Evolutionary conservation across 2,329 filamentous ascomycete species (phyloP), one percentile per base, ranked within the genome.

Genomic region (Verticillium longisporum): DNA sequence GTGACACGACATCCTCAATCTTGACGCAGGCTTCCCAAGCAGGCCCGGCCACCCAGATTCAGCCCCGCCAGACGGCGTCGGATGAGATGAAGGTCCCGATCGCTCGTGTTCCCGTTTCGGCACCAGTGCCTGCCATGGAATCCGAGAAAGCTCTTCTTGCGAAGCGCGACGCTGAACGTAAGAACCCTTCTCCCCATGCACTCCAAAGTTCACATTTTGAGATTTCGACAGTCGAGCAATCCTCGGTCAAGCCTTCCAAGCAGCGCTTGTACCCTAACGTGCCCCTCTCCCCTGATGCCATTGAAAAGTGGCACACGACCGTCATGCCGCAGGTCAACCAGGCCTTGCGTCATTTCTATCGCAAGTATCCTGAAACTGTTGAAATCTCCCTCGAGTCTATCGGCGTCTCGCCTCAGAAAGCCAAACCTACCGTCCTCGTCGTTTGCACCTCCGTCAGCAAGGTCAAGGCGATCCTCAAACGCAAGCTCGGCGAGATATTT

Each of bases 331-430:
- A 90, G 63, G 84, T 94, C 63, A 90, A 91, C 70, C 80, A 85
- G 18, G 84, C 90, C 1, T 80, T 92, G 15, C 84, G 87, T 26
- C 82, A 85, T 58, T 91, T 90, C 62, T 87, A 92, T 68, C 84
- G 84, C 65, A 90, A 90, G 66, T 83, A 91, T 57, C 83, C 87
- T 0, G 90, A 94, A 70, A 91, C 89, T 0, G 86, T 91, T 37
- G 90, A 91, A 68, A 91, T 94, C 50, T 89, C 88, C 10, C 83
- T 94, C 1, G 86, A 91, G 63, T 88, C 87, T 0, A 86, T 92
- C 50, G 90, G 90, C 18, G 86, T 89, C 59, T 86, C 85, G 3
- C 80, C 85, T 6, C 80, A 86, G 38, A 85, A 83, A 60, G 86
- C 87, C 0, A 83, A 82, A 60, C 89, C 90, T 0, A 93, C 90